Conservation (phyloP, 2,329 filamentous ascomycete species). For the Cadophora malorum region DNA sequence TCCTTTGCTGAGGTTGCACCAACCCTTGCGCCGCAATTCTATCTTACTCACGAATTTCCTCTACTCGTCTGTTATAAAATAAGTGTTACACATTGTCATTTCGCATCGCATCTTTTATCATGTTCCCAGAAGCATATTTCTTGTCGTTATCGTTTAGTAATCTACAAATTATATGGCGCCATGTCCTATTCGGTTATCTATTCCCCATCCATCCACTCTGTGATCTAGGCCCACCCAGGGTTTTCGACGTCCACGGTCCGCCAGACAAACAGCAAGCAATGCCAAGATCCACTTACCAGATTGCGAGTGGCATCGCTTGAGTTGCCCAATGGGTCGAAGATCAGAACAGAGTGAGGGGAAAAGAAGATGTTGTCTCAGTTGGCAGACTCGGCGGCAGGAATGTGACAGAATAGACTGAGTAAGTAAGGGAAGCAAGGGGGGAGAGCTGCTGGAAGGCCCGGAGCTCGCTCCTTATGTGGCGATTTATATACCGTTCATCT, state of each 20-base stretch:
- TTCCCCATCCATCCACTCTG: conserved; percentile 15
- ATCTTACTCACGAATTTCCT: not conserved
- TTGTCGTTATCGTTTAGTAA: not conserved
- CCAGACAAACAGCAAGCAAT: conserved; percentile 15
- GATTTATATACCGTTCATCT: conserved; percentile 9
- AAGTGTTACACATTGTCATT: conserved; percentile 3
- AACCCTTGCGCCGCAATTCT: not conserved
- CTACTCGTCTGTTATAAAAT: not conserved
- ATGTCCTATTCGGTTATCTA: conserved; percentile 15
- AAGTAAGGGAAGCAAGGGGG: not conserved
- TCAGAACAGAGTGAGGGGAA: conserved; percentile 14
- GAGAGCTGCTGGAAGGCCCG: not conserved
- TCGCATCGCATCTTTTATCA: not conserved
- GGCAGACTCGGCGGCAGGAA: not conserved
- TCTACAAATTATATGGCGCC: conserved; percentile 11
- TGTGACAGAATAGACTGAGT: not conserved
- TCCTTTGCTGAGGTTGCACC: conserved; percentile 5
- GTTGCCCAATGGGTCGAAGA: conserved; percentile 11
- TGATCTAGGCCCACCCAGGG: conserved; percentile 2
- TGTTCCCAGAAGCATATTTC: not conserved
- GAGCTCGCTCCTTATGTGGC: not conserved
- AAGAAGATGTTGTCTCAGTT: conserved; percentile 8
- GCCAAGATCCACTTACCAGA: not conserved
- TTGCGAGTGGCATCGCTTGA: conserved; percentile 12
- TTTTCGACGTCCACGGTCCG: not conserved